Conservation (phyloP, 2,329 filamentous ascomycete species). For the Arthroderma sp. region DNA sequence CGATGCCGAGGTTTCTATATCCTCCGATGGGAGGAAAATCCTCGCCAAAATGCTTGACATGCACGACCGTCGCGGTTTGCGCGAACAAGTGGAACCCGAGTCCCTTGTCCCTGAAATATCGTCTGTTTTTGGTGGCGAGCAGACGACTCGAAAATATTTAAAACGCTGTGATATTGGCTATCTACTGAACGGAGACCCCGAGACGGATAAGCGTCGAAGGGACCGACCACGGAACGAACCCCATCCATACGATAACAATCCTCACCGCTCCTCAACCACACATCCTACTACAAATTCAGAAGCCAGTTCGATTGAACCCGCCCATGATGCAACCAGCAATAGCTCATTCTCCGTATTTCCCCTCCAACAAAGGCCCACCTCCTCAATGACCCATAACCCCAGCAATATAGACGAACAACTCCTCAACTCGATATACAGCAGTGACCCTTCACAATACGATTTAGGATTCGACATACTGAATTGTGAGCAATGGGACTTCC, state of each 20-base stretch:
- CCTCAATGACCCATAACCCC: too few relatives aligned
- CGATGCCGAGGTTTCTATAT: slow-evolving; percentile 11
- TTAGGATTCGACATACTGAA: too few relatives aligned
- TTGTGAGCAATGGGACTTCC: too few relatives aligned
- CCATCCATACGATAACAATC: neutral
- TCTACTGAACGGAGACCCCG: slow-evolving; percentile 8
- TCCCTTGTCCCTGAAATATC: slow-evolving; percentile 15
- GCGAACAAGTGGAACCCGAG: slow-evolving; percentile 12
- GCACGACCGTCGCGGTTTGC: slow-evolving; percentile 13
- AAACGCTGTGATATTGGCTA: slow-evolving; percentile 15
- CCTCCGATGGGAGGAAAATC: slow-evolving; percentile 14
- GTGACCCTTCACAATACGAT: too few relatives aligned
- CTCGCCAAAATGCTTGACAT: slow-evolving; percentile 17
- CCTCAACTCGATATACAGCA: too few relatives aligned
- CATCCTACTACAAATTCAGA: too few relatives aligned
- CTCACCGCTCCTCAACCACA: neutral
- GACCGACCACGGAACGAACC: too few relatives aligned
- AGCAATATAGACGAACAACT: too few relatives aligned
- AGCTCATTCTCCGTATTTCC: too few relatives aligned
- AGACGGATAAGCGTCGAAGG: neutral
- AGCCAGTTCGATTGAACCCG: too few relatives aligned
- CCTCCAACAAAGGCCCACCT: too few relatives aligned
- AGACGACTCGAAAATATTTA: slow-evolving; percentile 16
- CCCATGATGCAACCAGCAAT: too few relatives aligned
- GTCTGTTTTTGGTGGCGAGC: slow-evolving; percentile 16